These are phyloP conservation scores for Cytospora piceicola DNA, from an alignment of 2,329 filamentous ascomycete species.

Conservation along the genomic window DNA sequence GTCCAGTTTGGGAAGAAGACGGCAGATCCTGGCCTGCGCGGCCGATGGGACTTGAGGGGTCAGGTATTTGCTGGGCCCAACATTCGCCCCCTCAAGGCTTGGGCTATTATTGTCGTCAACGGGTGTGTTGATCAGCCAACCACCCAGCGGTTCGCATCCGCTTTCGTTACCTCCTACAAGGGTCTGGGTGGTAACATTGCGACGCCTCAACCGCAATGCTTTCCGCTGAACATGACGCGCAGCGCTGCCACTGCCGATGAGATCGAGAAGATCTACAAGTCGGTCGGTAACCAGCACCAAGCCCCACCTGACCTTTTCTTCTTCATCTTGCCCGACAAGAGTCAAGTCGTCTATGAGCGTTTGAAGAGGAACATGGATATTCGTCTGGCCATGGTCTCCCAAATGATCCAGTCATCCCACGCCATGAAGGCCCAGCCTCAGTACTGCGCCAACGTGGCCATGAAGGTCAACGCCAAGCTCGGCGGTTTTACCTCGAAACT, in stretches of 20 bases:
- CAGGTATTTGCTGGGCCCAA: constrained; percentile 77
- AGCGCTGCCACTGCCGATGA: constrained; percentile 53
- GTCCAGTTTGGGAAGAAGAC: constrained; percentile 67
- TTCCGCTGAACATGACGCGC: constrained; percentile 34
- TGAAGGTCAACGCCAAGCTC: constrained; percentile 97
- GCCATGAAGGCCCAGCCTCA: constrained; percentile 73
- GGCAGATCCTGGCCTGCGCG: constrained; percentile 65
- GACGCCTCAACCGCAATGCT: constrained; percentile 40
- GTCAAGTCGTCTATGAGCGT: constrained; percentile 74
- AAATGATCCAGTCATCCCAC: constrained; percentile 75
- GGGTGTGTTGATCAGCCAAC: constrained; percentile 59
- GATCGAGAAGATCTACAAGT: constrained; percentile 58
- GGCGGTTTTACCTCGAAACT: constrained; percentile 73
- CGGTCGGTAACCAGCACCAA: constrained; percentile 57
- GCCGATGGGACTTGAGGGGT: constrained; percentile 85
- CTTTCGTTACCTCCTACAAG: constrained; percentile 51
- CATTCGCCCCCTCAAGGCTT: constrained; percentile 63
- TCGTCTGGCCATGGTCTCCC: constrained; percentile 79
- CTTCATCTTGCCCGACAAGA: constrained; percentile 74
- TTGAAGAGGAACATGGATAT: constrained; percentile 91
- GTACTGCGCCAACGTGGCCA: constrained; percentile 89
- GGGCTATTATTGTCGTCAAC: constrained; percentile 74
- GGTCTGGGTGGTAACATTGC: constrained; percentile 54
- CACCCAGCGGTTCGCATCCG: constrained; percentile 57
- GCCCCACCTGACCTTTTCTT: constrained; percentile 75